Percentiles rank a stretch among this genome's conserved stretches.
Evolutionary conservation across 176 grass and related monocot species (phyloP).

Genomic region (Eleusine coracana): DNA sequence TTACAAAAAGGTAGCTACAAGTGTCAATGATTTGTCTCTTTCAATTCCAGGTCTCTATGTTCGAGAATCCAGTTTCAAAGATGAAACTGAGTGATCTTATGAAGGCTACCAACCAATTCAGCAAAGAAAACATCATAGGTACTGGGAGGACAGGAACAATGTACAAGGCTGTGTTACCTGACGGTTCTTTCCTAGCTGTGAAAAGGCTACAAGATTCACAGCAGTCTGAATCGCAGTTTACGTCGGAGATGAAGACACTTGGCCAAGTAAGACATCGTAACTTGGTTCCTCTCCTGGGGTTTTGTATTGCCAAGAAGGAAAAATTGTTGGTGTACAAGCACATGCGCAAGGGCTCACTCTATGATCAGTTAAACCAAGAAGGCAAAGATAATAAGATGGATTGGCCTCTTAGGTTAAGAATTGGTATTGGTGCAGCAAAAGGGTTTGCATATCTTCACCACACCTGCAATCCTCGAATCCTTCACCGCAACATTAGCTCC

Average conservation of each 20-base stretch:
- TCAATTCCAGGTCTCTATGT: constrained; percentile 81
- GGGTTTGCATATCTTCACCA: constrained; percentile 92
- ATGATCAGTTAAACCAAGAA: constrained; percentile 66
- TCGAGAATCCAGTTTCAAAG: constrained; percentile 85
- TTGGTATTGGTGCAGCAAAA: constrained; percentile 76
- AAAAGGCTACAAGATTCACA: constrained; percentile 87
- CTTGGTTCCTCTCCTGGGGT: constrained; percentile 82
- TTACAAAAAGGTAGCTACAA: neutral
- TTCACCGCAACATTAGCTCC: constrained; percentile 94
- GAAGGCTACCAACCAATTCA: constrained; percentile 85
- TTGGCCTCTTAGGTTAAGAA: constrained; percentile 75
- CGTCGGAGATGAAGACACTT: constrained; percentile 84
- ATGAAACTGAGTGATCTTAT: constrained; percentile 93
- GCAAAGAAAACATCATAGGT: constrained; percentile 74
- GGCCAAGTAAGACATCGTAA: constrained; percentile 80
- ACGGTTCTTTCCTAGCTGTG: constrained; percentile 75
- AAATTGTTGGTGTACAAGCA: constrained; percentile 84
- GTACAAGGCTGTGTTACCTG: constrained; percentile 82
- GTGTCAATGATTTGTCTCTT: constrained; percentile 4
- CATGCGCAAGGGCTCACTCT: constrained; percentile 73
- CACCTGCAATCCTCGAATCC: constrained; percentile 83
- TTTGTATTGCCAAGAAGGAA: constrained; percentile 80
- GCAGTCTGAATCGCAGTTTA: constrained; percentile 87
- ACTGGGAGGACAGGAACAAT: constrained; percentile 76
- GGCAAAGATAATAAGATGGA: constrained; percentile 44